Base-by-base conservation (phyloP, 371 early-diverging fungal genomes). In the Sanchytrium tribonematis region DNA sequence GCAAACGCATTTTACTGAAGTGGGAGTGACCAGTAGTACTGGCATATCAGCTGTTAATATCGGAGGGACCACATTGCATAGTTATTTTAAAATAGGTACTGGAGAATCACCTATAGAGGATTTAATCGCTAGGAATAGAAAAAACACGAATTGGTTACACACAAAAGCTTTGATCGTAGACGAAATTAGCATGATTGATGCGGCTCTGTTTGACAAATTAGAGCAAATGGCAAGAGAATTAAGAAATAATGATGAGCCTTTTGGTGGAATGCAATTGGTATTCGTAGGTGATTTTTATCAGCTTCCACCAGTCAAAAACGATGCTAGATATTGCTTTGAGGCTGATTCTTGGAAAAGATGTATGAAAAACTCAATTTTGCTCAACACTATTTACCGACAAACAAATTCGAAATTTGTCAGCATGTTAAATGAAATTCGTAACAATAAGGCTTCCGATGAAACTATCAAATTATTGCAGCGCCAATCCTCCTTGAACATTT, bases 201-300 rank as follows among this genome's bases (percentile, higher is more conserved):
- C 74, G 17, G 68, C 72, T 16, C 69, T 77, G 1, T 75, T 78
- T 66, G 91, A 88, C 67, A 87, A 86, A 30, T 74, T 93, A 0
- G 88, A 91, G 68, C 48, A 73, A 16, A 78, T 91, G 71, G 90
- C 90, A 0, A 77, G 85, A 30, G 69, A 16, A 0, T 31, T 89
- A 0, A 78, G 85, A 28, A 69, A 69, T 17, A 77, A 68, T 65
- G 29, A 32, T 0, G 65, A 69, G 31, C 89, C 89, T 0, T 92
- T 92, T 79, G 94, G 94, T 29, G 93, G 92, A 1, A 85, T 94
- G 66, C 91, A 90, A 78, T 82, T 83, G 27, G 73, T 82, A 1
- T 68, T 81, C 22, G 73, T 73, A 1, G 94, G 93, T 0, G 94
- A 94, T 70, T 94, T 91, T 75, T 86, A 87, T 78, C 93, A 92